Evolutionary conservation across 805 yeast genomes (phyloP), one percentile per base, ranked within the genome.

Genomic region (Saccharomyces paradoxus): DNA sequence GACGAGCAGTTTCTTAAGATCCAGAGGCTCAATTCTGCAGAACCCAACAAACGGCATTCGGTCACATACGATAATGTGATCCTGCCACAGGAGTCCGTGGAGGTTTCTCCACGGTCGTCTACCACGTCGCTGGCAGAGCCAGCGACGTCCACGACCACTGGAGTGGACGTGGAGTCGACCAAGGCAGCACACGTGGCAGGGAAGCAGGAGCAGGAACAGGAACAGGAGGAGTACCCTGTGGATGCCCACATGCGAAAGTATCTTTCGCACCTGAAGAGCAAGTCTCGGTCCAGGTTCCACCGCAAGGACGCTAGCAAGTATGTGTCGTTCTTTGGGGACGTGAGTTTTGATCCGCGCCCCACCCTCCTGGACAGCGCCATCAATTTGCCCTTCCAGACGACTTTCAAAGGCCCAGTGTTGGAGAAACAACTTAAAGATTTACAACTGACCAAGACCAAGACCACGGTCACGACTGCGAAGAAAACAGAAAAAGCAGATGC

Each of bases 301-400:
- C 44, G 24, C 22, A 37, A 37, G 44, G 44, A 37, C 24, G 44
- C 44, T 21, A 37, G 44, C 24, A 37, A 37, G 44, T 37, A 37
- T 4, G 44, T 78, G 41, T 81, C 84, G 4, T 74, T 79, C 53
- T 81, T 82, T 61, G 75, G 77, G 2, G 87, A 83, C 63, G 73
- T 80, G 21, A 74, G 75, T 37, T 81, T 82, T 61, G 62, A 60
- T 24, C 64, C 71, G 8, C 62, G 77, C 28, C 66, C 77, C 5
- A 69, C 80, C 10, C 80, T 84, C 24, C 75, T 84, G 59, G 90
- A 84, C 64, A 67, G 71, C 21, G 53, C 66, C 10, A 57, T 63
- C 30, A 55, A 59, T 22, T 57, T 58, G 41, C 60, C 59, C 12
- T 55, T 61, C 17, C 58, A 56, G 48, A 53, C 52, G 17, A 52